These are phyloP conservation scores for Stagonosporopsis chrysanthemi DNA, from an alignment of 2,329 filamentous ascomycete species.

Conservation along the genomic window DNA sequence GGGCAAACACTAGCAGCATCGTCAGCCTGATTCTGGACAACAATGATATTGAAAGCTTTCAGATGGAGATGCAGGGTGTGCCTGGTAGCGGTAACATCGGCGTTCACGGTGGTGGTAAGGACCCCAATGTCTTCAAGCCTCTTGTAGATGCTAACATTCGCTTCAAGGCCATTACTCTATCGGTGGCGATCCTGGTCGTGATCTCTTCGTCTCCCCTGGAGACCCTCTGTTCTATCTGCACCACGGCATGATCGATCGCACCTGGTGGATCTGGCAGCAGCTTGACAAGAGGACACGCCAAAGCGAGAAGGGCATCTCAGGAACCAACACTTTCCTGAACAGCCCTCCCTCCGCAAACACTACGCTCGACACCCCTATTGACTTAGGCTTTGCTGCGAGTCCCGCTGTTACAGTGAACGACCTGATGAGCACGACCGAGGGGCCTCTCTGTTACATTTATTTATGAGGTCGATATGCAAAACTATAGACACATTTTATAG, in stretches of 20 bases:
- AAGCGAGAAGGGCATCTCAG: constrained; percentile 45
- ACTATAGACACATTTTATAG: not conserved
- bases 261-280: constrained; percentile 53
- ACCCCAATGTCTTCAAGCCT: constrained; percentile 15
- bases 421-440: constrained; percentile 43
- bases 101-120: constrained; percentile 38
- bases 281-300: constrained; percentile 49
- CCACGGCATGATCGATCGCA: constrained; percentile 55
- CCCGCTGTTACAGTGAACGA: constrained; percentile 32
- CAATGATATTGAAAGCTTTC: constrained; percentile 37
- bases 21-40: constrained; percentile 34
- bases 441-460: constrained; percentile 48
- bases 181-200: constrained; percentile 51
- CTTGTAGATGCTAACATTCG: constrained; percentile 48
- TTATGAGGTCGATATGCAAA: constrained; percentile 12
- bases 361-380: constrained; percentile 54
- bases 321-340: constrained; percentile 57
- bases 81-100: constrained; percentile 37
- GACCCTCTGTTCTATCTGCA: constrained; percentile 57
- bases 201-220: constrained; percentile 37
- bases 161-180: constrained; percentile 56
- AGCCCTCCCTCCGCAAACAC: constrained; percentile 53
- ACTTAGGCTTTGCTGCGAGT: constrained; percentile 49
- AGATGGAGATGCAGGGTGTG: constrained; percentile 42
- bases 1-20: constrained; percentile 32